Conservation (phyloP, 148 eudicot genomes). For the Hydrangea macrophylla region DNA sequence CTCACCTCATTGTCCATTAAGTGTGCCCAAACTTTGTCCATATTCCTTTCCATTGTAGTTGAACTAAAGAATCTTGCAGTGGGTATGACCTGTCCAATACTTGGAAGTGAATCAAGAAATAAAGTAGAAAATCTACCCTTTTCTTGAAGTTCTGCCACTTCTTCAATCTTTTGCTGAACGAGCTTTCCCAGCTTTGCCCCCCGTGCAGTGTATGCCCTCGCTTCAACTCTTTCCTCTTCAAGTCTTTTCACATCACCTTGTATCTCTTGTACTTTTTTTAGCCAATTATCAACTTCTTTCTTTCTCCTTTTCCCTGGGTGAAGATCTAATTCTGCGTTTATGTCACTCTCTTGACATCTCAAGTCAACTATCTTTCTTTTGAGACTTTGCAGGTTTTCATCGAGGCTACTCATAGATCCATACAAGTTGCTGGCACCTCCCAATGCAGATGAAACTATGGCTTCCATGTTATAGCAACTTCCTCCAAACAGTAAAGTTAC, state of each 20-base stretch:
- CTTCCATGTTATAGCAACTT: no score
- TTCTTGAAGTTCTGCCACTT: not conserved
- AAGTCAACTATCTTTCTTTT: not conserved
- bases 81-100: not conserved
- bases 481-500: no score
- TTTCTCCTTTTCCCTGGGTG: not conserved
- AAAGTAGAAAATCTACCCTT: not conserved
- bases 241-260: not conserved
- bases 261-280: not conserved
- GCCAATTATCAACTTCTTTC: slow-evolving; percentile 11
- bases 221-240: not conserved
- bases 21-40: not conserved
- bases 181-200: not conserved
- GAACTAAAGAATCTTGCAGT: not conserved
- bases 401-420: no score
- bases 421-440: no score
- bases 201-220: not conserved
- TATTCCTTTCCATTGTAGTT: not conserved
- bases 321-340: not conserved
- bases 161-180: not conserved
- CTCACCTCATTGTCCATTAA: not conserved
- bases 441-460: no score
- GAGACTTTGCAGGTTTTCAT: not conserved
- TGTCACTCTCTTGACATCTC: not conserved
- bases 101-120: not conserved